Percentiles rank a stretch among this genome's conserved stretches.
These are phyloP conservation scores for Dichomitus squalens DNA, from an alignment of 1,284 basidiomycete species.

Conservation along the genomic window DNA sequence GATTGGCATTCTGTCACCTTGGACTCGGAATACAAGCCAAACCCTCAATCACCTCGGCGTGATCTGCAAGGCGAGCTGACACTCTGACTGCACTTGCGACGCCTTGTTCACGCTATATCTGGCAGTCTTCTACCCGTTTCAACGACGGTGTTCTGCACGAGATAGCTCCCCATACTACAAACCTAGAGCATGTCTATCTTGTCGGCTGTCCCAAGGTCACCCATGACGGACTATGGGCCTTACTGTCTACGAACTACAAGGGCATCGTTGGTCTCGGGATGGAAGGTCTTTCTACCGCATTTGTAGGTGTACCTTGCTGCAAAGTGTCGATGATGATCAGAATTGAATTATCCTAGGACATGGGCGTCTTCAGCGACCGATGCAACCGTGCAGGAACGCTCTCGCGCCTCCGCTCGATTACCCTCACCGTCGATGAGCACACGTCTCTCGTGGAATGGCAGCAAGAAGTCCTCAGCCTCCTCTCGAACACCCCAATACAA, in stretches of 20 bases:
- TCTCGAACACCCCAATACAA: slow-evolving; percentile 52
- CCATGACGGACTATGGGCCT: slow-evolving; percentile 53
- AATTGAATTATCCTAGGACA: slow-evolving; percentile 43
- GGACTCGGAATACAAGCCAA: slow-evolving; percentile 47
- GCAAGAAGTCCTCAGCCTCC: slow-evolving; percentile 43
- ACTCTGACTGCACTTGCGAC: not conserved
- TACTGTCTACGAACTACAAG: slow-evolving; percentile 44
- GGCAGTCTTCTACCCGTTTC: slow-evolving; percentile 54
- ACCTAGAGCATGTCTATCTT: slow-evolving; percentile 57
- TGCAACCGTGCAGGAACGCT: slow-evolving; percentile 43
- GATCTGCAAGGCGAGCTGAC: slow-evolving; percentile 60
- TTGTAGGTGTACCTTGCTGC: slow-evolving; percentile 46
- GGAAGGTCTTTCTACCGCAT: slow-evolving; percentile 61
- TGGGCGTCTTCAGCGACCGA: slow-evolving; percentile 45
- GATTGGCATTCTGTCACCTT: slow-evolving; percentile 48
- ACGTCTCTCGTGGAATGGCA: slow-evolving; percentile 44
- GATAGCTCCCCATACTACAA: slow-evolving; percentile 48
- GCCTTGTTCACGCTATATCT: slow-evolving; percentile 5
- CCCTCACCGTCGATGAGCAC: slow-evolving; percentile 51
- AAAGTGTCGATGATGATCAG: not conserved
- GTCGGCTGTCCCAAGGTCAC: slow-evolving; percentile 72
- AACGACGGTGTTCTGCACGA: slow-evolving; percentile 54
- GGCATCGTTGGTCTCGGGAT: slow-evolving; percentile 59
- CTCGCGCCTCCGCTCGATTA: slow-evolving; percentile 52
- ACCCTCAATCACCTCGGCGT: slow-evolving; percentile 59